A percentile compares a stretch with the other conserved stretches of the same genome.
Evolutionary conservation across 805 yeast genomes (phyloP).

Genomic region (Wickerhamomyces hampshirensis): DNA sequence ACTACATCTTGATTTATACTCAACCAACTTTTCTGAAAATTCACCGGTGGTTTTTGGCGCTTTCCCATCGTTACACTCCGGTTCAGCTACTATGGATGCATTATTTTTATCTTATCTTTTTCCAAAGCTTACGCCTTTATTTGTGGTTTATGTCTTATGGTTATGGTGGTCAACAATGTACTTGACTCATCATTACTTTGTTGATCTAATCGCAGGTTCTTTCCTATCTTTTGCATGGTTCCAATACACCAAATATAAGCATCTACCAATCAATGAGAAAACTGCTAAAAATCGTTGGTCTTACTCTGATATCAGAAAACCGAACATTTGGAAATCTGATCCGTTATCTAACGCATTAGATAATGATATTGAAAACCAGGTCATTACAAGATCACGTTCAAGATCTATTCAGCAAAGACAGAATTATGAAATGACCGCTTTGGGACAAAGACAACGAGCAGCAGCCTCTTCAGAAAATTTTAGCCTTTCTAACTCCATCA

Average conservation of each 20-base stretch:
- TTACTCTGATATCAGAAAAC: conserved; percentile 38
- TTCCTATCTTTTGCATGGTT: conserved; percentile 70
- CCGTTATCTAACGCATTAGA: conserved; percentile 28
- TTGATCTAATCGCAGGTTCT: conserved; percentile 93
- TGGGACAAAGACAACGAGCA: conserved; percentile 18
- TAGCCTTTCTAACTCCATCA: conserved; percentile 4
- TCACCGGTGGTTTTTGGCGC: conserved; percentile 96
- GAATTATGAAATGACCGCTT: conserved; percentile 24
- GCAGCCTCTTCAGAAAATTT: no score
- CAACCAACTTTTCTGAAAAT: conserved; percentile 68
- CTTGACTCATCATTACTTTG: conserved; percentile 92
- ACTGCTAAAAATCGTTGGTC: conserved; percentile 66
- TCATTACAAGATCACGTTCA: conserved; percentile 13
- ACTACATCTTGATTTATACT: conserved; percentile 76
- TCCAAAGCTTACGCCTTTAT: conserved; percentile 61
- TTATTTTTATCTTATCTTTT: conserved; percentile 79
- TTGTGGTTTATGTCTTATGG: conserved; percentile 81
- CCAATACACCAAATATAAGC: conserved; percentile 59
- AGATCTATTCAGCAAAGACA: conserved; percentile 13
- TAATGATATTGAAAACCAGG: conserved; percentile 26
- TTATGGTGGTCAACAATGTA: conserved; percentile 99
- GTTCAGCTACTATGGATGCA: conserved; percentile 91
- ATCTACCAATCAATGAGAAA: conserved; percentile 57
- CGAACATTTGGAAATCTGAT: conserved; percentile 29
- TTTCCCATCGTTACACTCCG: conserved; percentile 82